Conservation (phyloP, 352 stramenopile genomes). For the Globisporangium heterothallicum region DNA sequence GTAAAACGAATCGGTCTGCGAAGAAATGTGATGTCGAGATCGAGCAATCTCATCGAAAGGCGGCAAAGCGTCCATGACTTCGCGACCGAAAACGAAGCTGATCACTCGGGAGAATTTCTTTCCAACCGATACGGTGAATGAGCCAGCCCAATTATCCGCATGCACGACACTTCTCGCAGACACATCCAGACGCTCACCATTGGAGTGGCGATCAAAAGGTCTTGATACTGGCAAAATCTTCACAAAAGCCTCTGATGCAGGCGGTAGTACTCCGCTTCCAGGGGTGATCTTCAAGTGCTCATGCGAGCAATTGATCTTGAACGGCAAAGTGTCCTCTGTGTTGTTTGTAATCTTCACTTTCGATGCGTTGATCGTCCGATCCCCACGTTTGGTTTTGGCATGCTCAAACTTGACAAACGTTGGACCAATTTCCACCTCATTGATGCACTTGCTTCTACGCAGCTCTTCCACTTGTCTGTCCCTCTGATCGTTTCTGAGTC, state of each 20-base stretch:
- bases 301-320: constrained; percentile 43
- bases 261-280: constrained; percentile 31
- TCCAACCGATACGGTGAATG: constrained; percentile 52
- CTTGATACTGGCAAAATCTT: constrained; percentile 48
- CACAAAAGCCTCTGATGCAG: constrained; percentile 39
- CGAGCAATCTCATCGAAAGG: constrained; percentile 58
- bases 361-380: constrained; percentile 16
- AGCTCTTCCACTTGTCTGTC: constrained; percentile 38
- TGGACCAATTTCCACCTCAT: constrained; percentile 47
- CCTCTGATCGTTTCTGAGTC: background rate
- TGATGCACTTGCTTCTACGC: constrained; percentile 29
- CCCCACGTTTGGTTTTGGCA: constrained; percentile 20
- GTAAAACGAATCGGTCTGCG: constrained; percentile 81
- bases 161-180: constrained; percentile 3
- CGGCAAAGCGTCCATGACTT: constrained; percentile 34
- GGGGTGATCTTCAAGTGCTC: constrained; percentile 56
- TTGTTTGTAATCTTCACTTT: constrained; percentile 59
- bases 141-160: constrained; percentile 53
- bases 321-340: constrained; percentile 35
- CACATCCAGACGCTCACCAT: constrained; percentile 6
- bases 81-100: constrained; percentile 53
- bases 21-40: constrained; percentile 53
- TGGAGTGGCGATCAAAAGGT: constrained; percentile 25
- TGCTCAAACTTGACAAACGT: constrained; percentile 57
- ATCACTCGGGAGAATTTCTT: constrained; percentile 48